phyloP scores from a whole-genome alignment of 2,329 filamentous ascomycete species.

The Juglanconis sp. region DNA sequence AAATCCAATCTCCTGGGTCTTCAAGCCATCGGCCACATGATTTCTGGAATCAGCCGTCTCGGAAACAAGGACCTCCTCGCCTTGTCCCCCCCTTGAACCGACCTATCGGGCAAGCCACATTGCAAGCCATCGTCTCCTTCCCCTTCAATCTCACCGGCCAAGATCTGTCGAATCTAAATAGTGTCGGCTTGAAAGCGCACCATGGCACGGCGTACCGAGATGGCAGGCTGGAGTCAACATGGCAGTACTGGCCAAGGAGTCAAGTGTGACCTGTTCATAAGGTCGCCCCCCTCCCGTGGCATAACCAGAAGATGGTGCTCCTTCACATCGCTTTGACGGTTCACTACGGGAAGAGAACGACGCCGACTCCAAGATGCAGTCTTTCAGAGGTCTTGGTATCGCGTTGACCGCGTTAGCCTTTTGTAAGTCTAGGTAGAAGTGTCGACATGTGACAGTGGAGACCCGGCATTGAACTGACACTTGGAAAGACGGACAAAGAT shows the following conservation, averaged over 20 bases:
- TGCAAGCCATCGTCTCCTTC: neutral
- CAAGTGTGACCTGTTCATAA: neutral
- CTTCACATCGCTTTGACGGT: neutral
- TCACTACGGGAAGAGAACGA: neutral
- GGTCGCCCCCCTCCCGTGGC: neutral
- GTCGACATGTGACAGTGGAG: too few species aligned
- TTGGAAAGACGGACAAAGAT: conserved; percentile 6
- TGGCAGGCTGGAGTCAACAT: neutral
- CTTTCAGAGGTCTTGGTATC: conserved; percentile 4
- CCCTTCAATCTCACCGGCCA: neutral
- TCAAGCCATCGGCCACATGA: neutral
- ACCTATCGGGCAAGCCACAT: neutral
- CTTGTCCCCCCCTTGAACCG: neutral
- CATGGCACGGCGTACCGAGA: neutral
- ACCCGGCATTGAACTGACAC: neutral
- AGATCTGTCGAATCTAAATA: neutral
- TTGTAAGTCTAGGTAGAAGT: neutral
- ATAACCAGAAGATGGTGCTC: neutral
- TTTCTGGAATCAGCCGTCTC: neutral
- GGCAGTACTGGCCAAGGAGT: neutral
- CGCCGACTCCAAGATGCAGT: conserved; percentile 2
- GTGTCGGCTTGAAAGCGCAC: neutral
- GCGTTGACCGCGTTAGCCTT: conserved; percentile 9
- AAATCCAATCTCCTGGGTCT: neutral
- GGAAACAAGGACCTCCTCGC: neutral